Evolutionary conservation across 176 grass and related monocot genomes (phyloP), one percentile per base, ranked within the genome.

Genomic region (Triticum urartu): DNA sequence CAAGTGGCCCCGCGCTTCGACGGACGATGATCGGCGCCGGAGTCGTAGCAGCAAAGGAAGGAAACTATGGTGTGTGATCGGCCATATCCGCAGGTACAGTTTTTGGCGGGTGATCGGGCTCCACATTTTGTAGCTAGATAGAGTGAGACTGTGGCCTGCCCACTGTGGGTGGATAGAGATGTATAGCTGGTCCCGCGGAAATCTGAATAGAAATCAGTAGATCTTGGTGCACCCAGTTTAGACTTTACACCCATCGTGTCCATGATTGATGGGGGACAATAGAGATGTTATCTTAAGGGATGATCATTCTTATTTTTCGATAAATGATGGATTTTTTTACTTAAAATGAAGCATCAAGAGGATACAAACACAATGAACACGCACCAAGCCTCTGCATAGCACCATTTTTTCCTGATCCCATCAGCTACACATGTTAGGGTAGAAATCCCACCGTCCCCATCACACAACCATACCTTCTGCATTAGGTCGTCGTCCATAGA

Each of bases 41-140:
- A 15, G 80, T 24, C 40, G 21, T 64, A 74, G 26, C 20, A 39
- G 20, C 82, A 21, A 76, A 48, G 35, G 34, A 68, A 76, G 8
- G 36, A 76, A 81, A 72, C 52, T 62, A 18, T 24, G 21, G 22
- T 36, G 68, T 35, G 69, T 35, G 77, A 35, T 47, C 6, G 56
- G 40, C 39, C 78, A 71, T 42, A 79, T 90, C 79, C 79, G 12
- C 39, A 24, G 4, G 52, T 22, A 80, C n/a, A 90, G 52, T 86
- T 66, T 20, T n/a, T 11, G 28, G 35, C 22, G 0, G 54, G 81
- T 73, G 25, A 32, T 21, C 17, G 22, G 69, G 35, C 36, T 75
- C 69, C 69, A 75, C 69, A 30, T 45, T 61, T 50, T 50, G 13
- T 47, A 45, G 54, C 36, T 7, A 42, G 50, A 42, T 11, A 30